Base-by-base conservation (phyloP, 306 rosid species). In the Prosopis cineraria region DNA sequence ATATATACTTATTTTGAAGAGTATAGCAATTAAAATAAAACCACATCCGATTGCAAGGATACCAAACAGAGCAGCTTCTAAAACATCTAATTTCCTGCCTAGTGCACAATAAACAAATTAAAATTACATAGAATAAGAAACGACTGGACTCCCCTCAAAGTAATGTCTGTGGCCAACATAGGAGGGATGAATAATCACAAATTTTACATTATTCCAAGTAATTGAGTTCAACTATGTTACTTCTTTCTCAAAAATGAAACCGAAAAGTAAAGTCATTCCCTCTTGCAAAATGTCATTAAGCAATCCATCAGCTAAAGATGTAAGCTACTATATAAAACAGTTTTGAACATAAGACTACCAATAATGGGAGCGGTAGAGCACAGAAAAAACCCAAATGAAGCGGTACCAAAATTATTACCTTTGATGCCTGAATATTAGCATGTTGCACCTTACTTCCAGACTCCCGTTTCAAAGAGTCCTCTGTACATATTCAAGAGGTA, bases 371-470 rank as follows among this genome's bases (percentile, higher is more conserved):
- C 59, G 8, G 14, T 52, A 20, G 27, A n/a, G 30, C 19, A 69
- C 7, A 62, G 0, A 71, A 53, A 53, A 53, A 65, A 52, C 13
- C 48, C 34, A 63, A 63, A 63, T 25, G 50, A 30, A 48, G 25
- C 13, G 16, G 69, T 20, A 72, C 45, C 6, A 58, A 14, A n/a
- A 50, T 1, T 45, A 45, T 1, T 14, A 90, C 97, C 97, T 90
- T 92, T 2, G 97, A 86, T 29, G 96, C 96, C 76, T 86, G 92
- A 59, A 93, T 93, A 79, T 93, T 90, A 70, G 91, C 94, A 89
- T 89, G 93, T 20, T 91, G 97, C 56, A 91, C 97, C 82, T 89
- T 91, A 60, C 75, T 86, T 82, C 97, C 97, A 24, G 94, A 86
- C 86, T 91, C 97, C 7, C 97, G 91, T 82, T 91, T 91, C 78